Percentiles rank a stretch among this genome's conserved stretches.
phyloP scores from a whole-genome alignment of 2,329 filamentous ascomycete species.

The Pseudonectria foliicola region DNA sequence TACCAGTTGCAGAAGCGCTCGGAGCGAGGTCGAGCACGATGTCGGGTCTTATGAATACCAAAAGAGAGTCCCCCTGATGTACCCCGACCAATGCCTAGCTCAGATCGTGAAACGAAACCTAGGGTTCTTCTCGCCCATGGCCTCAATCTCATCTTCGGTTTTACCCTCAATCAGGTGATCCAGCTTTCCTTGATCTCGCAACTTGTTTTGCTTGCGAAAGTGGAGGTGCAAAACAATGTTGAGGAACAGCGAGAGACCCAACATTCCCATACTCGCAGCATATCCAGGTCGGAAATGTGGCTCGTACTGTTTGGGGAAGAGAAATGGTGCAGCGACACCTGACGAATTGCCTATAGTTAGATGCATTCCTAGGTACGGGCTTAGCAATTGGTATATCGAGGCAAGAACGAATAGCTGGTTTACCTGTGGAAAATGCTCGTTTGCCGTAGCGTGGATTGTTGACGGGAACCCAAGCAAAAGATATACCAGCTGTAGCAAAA shows the following conservation, averaged over 20 bases:
- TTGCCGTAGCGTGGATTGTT: slow-evolving; percentile 61
- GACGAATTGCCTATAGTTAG: slow-evolving; percentile 55
- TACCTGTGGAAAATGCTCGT: slow-evolving; percentile 53
- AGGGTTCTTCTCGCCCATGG: slow-evolving; percentile 35
- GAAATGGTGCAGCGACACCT: slow-evolving; percentile 56
- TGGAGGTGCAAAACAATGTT: slow-evolving; percentile 21
- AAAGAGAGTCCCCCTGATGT: too few relatives aligned
- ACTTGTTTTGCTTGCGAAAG: slow-evolving; percentile 29
- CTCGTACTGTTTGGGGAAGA: slow-evolving; percentile 37
- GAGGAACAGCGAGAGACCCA: slow-evolving; percentile 26
- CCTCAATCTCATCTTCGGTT: slow-evolving; percentile 33
- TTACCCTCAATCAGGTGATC: slow-evolving; percentile 34
- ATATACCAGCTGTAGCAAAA: slow-evolving; percentile 36
- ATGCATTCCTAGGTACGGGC: too few relatives aligned
- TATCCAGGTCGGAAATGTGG: slow-evolving; percentile 45
- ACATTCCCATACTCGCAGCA: slow-evolving; percentile 42
- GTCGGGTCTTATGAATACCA: too few relatives aligned
- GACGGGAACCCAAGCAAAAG: slow-evolving; percentile 37
- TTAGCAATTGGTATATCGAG: too few relatives aligned
- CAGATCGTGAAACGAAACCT: slow-evolving; percentile 22
- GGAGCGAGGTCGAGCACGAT: too few relatives aligned
- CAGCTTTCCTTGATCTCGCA: slow-evolving; percentile 28
- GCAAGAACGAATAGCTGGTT: too few relatives aligned
- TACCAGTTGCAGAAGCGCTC: too few relatives aligned
- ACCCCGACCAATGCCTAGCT: neutral